phyloP scores from a whole-genome alignment of 768 basidiomycete genomes.

The Chlorophyllum brunneum region DNA sequence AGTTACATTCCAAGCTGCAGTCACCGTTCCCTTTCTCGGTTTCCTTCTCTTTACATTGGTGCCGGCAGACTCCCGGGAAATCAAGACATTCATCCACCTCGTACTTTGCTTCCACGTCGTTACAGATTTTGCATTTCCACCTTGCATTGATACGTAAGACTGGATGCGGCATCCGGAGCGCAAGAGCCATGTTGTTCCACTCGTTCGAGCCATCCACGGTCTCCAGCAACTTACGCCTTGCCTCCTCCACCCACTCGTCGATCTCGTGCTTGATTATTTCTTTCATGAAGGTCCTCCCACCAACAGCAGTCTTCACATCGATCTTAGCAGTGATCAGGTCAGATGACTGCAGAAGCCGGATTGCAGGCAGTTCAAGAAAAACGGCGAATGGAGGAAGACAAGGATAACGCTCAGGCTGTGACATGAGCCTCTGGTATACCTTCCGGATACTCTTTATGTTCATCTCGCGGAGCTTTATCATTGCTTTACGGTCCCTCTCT shows the following conservation, averaged over 20 bases:
- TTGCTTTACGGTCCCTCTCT: constrained; percentile 17
- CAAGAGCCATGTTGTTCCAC: constrained; percentile 48
- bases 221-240: constrained; percentile 38
- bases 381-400: constrained; percentile 42
- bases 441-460: constrained; percentile 33
- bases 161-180: constrained; percentile 39
- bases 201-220: constrained; percentile 43
- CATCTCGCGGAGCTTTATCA: constrained; percentile 20
- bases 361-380: constrained; percentile 47
- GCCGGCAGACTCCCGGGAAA: constrained; percentile 55
- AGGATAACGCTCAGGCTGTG: constrained; percentile 20
- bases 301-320: constrained; percentile 10
- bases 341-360: constrained; percentile 31
- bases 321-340: constrained; percentile 10
- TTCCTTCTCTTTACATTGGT: constrained; percentile 44
- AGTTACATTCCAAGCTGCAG: constrained; percentile 41
- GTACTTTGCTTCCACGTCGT: constrained; percentile 28
- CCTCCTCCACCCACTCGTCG: constrained; percentile 42
- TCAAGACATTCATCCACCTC: constrained; percentile 45
- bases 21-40: constrained; percentile 17
- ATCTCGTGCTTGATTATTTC: constrained; percentile 33
- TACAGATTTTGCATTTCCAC: constrained; percentile 55
- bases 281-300: constrained; percentile 18
- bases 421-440: constrained; percentile 43
- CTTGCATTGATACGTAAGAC: constrained; percentile 54